Evolutionary conservation across 768 basidiomycete genomes (phyloP).

Genomic region (Russula olivacea): DNA sequence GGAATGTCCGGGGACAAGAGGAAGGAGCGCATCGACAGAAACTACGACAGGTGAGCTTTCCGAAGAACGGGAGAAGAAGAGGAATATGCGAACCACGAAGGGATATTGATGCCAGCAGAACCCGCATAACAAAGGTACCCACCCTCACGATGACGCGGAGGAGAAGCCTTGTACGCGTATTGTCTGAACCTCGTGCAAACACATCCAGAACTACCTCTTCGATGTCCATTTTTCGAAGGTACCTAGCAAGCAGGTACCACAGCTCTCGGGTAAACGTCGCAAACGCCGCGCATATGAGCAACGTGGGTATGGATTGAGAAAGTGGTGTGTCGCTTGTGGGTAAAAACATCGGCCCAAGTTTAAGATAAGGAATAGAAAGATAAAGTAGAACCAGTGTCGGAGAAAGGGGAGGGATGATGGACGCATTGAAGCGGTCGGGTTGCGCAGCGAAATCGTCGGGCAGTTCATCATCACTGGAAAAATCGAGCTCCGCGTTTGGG

Average conservation of each 20-base stretch:
- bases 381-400: conserved; percentile 59
- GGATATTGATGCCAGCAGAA: conserved; percentile 56
- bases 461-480: conserved; percentile 44
- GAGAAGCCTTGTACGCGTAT: conserved; percentile 40
- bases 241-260: conserved; percentile 73
- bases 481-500: conserved; percentile 29
- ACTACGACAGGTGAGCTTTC: conserved; percentile 36
- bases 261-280: conserved; percentile 60
- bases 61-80: conserved; percentile 6
- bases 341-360: conserved; percentile 61
- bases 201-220: conserved; percentile 61
- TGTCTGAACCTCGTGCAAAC: conserved; percentile 51
- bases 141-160: conserved; percentile 43
- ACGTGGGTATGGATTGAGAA: conserved; percentile 43
- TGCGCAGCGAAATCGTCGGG: conserved; percentile 31
- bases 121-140: conserved; percentile 40
- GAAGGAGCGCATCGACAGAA: conserved; percentile 47
- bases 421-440: conserved; percentile 29
- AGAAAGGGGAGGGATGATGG: conserved; percentile 49
- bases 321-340: conserved; percentile 46
- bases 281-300: conserved; percentile 50
- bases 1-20: conserved; percentile 39
- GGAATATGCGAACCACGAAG: conserved; percentile 49
- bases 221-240: conserved; percentile 56
- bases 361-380: conserved; percentile 62